Evolutionary conservation across 2,329 filamentous ascomycete genomes (phyloP).

Genomic region (Dothistroma septosporum): DNA sequence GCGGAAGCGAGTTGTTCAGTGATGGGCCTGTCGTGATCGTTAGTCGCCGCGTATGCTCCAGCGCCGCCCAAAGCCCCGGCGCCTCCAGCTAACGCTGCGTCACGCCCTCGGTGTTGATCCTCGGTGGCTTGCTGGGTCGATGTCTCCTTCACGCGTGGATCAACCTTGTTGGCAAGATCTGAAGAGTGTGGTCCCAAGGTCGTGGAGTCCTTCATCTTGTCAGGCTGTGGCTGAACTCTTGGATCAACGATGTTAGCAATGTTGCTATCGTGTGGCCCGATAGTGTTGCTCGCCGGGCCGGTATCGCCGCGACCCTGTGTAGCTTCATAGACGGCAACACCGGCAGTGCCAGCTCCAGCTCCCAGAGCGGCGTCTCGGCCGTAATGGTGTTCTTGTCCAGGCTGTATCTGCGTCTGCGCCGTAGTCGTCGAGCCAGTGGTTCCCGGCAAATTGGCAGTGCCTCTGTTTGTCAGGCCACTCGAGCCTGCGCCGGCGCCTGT

Average conservation of each 20-base stretch:
- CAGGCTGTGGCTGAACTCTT: slow-evolving; percentile 26
- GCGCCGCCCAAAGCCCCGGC: slow-evolving; percentile 20
- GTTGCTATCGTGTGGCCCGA: slow-evolving; percentile 29
- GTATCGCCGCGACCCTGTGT: slow-evolving; percentile 18
- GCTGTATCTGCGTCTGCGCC: not conserved
- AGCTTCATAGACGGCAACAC: slow-evolving; percentile 20
- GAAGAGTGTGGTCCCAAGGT: slow-evolving; percentile 20
- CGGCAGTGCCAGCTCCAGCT: slow-evolving; percentile 32
- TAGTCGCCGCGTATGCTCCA: not conserved
- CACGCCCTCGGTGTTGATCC: slow-evolving; percentile 29
- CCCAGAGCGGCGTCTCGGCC: slow-evolving; percentile 32
- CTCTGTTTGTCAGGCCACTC: not conserved
- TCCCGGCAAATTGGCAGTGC: not conserved
- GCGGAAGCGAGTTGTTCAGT: not conserved
- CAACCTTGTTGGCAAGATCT: slow-evolving; percentile 22
- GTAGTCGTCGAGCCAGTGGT: not conserved
- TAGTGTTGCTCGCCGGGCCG: slow-evolving; percentile 26
- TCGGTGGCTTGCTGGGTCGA: not conserved
- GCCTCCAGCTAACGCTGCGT: slow-evolving; percentile 33
- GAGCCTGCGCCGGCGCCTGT: not conserved
- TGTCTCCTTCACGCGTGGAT: slow-evolving; percentile 12
- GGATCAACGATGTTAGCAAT: slow-evolving; percentile 26
- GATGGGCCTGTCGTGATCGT: not conserved
- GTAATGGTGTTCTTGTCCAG: slow-evolving; percentile 22
- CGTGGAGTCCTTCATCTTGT: slow-evolving; percentile 27